A percentile compares a stretch with the other conserved stretches of the same genome.
Conservation (phyloP, 257 asterid species). For the Penstemon eatonii region DNA sequence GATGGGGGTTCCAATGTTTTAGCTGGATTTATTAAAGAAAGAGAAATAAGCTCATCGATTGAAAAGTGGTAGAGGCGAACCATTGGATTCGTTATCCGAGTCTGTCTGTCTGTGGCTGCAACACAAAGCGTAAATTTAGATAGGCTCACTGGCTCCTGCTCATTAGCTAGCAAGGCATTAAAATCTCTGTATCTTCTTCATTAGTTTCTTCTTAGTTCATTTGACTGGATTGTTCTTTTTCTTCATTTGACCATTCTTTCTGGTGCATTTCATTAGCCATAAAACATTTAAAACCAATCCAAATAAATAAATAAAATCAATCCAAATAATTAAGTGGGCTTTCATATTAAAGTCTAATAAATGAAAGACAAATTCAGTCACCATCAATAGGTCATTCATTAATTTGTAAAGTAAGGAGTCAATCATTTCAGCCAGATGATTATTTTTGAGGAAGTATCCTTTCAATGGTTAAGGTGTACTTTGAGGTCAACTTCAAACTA, state of each 20-base stretch:
- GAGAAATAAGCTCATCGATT: not conserved
- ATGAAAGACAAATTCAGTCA: constrained; percentile 24
- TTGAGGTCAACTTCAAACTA: too few species aligned
- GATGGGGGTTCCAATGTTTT: too few species aligned
- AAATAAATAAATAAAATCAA: not conserved
- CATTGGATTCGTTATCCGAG: too few species aligned
- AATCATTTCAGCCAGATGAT: not conserved
- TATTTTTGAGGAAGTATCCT: not conserved
- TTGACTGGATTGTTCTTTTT: constrained; percentile 55
- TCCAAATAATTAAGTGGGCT: not conserved
- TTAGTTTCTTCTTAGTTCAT: too few species aligned
- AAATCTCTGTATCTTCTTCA: too few species aligned
- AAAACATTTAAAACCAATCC: not conserved
- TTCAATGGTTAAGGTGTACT: too few species aligned
- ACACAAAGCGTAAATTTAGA: too few species aligned
- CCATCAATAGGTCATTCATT: not conserved
- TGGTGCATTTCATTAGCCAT: constrained; percentile 24
- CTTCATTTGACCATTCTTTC: constrained; percentile 59
- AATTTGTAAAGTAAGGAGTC: constrained; percentile 5
- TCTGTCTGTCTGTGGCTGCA: too few species aligned
- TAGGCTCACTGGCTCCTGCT: too few species aligned
- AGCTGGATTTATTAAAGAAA: constrained; percentile 11
- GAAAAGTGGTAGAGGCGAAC: too few species aligned
- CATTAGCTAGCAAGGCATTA: too few species aligned
- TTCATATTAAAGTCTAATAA: constrained; percentile 33